Evolutionary conservation across 495 filamentous ascomycete species (phyloP), one percentile per base, ranked within the genome.

Genomic region (Hypoxylon cercidicola): DNA sequence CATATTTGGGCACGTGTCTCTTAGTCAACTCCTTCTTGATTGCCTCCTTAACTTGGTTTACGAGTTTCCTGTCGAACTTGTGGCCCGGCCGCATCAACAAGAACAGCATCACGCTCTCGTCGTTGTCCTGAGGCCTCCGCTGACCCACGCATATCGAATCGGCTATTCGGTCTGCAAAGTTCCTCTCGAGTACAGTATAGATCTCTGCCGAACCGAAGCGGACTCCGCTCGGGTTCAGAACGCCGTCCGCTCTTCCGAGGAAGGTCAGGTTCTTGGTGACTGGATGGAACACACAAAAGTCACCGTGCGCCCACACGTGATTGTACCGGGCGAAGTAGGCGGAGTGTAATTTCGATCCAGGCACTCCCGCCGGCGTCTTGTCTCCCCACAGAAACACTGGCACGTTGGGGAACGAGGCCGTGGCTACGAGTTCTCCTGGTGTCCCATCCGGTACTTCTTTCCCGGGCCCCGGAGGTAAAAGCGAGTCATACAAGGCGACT

Each of bases 151-250:
- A 92, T 30, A 94, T 80, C 11, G 84, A 87, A 62, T 94, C 90
- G 21, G 77, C 77, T 13, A 93, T 75, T 43, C 80, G 75, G 15
- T 84, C 74, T 0, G 84, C 74, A 66, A 93, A 92, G 52, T 83
- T 73, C 45, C 81, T 78, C 72, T 94, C 91, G 19, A 93, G 74
- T 3, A 93, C 88, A 16, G 79, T 78, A 74, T 94, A 94, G 44
- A 94, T 88, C 74, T 94, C 91, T 5, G 92, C 90, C 40, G 87
- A 90, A 13, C 93, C 93, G 66, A 97, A 97, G 32, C 93, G 79
- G 9, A 97, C 91, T 0, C 93, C 93, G 9, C 84, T 86, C 0
- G 93, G 93, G 74, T 97, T 97, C 25, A 97, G 78, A 39, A 97
- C 92, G 4, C 93, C 93, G 69, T 97, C 93, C 18, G 93, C 93